Conservation (phyloP, 441 rosid genomes). For the Melianthus villosus region DNA sequence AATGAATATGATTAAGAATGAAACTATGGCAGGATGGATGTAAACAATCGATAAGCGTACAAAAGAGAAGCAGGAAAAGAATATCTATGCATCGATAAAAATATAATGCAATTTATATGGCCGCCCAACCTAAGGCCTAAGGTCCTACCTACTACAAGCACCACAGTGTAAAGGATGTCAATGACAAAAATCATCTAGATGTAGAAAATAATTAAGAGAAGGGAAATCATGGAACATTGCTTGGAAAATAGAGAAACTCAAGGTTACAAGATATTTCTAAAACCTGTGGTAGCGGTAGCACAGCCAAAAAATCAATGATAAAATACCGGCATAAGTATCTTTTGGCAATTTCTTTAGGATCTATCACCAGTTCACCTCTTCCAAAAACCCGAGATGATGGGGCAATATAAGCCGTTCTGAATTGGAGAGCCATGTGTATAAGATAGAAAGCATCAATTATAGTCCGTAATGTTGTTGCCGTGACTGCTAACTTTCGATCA, state of each 20-base stretch:
- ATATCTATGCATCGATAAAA: no score
- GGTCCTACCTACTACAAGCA: no score
- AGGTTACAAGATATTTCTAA: constrained; percentile 5
- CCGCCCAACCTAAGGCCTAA: no score
- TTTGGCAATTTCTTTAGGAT: constrained; percentile 73
- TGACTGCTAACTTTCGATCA: constrained; percentile 54
- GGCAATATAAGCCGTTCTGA: constrained; percentile 87
- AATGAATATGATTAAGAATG: no score
- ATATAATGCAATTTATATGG: no score
- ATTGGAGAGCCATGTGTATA: constrained; percentile 71
- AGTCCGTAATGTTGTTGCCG: constrained; percentile 59
- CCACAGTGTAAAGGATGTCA: no score
- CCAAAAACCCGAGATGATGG: constrained; percentile 96
- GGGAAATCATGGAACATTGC: no score
- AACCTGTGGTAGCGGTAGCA: constrained; percentile 94
- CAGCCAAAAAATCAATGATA: constrained; percentile 71
- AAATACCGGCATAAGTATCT: constrained; percentile 62
- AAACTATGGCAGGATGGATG: no score
- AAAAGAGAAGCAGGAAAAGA: no score
- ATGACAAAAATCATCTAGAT: no score
- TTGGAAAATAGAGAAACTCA: constrained; percentile 2
- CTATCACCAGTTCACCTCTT: constrained; percentile 91
- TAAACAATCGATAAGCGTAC: no score
- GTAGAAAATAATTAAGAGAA: no score
- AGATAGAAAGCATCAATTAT: constrained; percentile 69